Conservation (phyloP, 2,329 filamentous ascomycete genomes). For the Aspergillus puulaauensis region DNA sequence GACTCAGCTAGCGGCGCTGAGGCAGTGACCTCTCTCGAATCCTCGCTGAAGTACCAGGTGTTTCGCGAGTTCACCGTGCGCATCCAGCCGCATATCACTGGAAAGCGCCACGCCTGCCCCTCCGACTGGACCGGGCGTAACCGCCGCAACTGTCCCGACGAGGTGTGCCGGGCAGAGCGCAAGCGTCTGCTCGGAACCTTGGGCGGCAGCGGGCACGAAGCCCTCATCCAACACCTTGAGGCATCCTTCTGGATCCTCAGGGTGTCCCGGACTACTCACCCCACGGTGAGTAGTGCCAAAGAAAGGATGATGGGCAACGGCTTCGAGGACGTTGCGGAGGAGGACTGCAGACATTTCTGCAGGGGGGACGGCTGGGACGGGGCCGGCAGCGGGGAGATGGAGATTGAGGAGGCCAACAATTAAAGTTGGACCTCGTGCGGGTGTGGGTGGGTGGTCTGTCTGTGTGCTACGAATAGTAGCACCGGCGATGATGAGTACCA, state of each 20-base stretch:
- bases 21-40: conserved; percentile 14
- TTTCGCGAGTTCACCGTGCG: conserved; percentile 21
- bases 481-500: not conserved
- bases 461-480: not conserved
- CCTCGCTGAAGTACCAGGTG: conserved; percentile 26
- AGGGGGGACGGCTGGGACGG: conserved; percentile 38
- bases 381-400: conserved; percentile 28
- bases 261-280: conserved; percentile 31
- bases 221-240: conserved; percentile 25
- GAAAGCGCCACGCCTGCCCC: conserved; percentile 31
- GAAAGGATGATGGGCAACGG: conserved; percentile 29
- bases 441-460: not conserved
- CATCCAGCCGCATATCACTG: conserved; percentile 16
- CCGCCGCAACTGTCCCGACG: conserved; percentile 25
- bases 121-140: conserved; percentile 32
- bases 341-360: conserved; percentile 27
- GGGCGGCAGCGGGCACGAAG: conserved; percentile 16
- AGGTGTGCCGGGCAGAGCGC: conserved; percentile 25
- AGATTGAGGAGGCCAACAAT: conserved; percentile 28
- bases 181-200: conserved; percentile 18
- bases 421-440: not conserved
- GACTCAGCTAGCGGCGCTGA: not conserved
- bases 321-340: conserved; percentile 24
- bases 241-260: conserved; percentile 32
- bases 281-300: conserved; percentile 18